These are phyloP conservation scores for Fusarium globosum DNA, from an alignment of 2,329 filamentous ascomycete species.

Conservation along the genomic window DNA sequence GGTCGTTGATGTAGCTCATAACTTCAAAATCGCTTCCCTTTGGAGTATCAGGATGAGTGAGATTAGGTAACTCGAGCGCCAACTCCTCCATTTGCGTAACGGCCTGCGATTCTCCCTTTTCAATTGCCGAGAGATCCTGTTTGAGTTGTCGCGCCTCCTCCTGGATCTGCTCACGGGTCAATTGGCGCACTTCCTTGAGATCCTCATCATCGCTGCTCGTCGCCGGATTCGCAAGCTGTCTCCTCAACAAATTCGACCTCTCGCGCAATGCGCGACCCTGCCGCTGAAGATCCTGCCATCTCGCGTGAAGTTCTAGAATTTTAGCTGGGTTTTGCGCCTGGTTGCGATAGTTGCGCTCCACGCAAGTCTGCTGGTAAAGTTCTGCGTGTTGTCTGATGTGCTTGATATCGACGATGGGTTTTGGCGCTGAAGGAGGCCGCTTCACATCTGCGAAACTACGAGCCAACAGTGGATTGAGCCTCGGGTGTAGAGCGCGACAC, in stretches of 20 bases:
- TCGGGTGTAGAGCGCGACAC: constrained; percentile 38
- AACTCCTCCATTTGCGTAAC: constrained; percentile 76
- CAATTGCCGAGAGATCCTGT: constrained; percentile 67
- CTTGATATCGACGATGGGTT: constrained; percentile 83
- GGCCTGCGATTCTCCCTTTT: constrained; percentile 70
- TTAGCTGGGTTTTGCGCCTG: constrained; percentile 65
- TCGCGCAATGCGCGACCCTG: constrained; percentile 71
- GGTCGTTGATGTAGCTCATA: constrained; percentile 82
- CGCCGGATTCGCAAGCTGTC: constrained; percentile 63
- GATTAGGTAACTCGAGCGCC: constrained; percentile 84
- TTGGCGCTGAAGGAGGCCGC: constrained; percentile 79
- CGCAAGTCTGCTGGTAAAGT: constrained; percentile 84
- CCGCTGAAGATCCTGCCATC: constrained; percentile 70
- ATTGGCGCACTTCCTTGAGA: constrained; percentile 48
- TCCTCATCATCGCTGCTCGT: constrained; percentile 58
- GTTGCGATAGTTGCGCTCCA: constrained; percentile 81
- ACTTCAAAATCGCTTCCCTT: constrained; percentile 72
- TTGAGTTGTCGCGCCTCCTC: constrained; percentile 75
- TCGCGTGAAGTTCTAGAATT: constrained; percentile 66
- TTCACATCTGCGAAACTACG: constrained; percentile 46
- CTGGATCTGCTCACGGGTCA: constrained; percentile 65
- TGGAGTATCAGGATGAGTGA: constrained; percentile 82
- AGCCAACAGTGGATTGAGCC: constrained; percentile 12
- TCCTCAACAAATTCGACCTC: constrained; percentile 72
- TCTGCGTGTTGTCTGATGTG: constrained; percentile 88